Conservation (phyloP, 169 alveolate genomes). For the Babesia ovis region DNA sequence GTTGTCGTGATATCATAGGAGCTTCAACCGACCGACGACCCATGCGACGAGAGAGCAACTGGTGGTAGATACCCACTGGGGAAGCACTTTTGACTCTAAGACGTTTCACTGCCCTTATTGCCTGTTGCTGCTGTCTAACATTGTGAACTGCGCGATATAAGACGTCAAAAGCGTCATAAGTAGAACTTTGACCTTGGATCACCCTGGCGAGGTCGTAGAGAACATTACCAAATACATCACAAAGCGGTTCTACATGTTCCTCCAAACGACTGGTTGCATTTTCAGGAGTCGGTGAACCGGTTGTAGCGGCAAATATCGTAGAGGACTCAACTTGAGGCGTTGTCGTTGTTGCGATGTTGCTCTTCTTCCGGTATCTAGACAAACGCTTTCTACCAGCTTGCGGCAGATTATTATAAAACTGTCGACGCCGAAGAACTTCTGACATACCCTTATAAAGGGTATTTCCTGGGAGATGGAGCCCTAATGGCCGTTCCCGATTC, state of each 20-base stretch:
- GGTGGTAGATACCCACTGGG: constrained; percentile 23
- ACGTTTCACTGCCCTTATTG: constrained; percentile 12
- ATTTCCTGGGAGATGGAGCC: background rate
- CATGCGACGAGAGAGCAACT: constrained; percentile 38
- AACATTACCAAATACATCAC: constrained; percentile 25
- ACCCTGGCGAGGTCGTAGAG: constrained; percentile 53
- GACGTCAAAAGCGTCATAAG: constrained; percentile 48
- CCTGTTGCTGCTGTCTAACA: constrained; percentile 3
- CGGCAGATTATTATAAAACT: background rate
- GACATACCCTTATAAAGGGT: background rate
- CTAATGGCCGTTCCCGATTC: constrained; percentile 11
- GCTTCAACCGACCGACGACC: constrained; percentile 6
- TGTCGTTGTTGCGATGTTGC: background rate
- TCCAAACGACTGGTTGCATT: background rate
- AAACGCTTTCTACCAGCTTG: background rate
- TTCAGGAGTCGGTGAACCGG: background rate
- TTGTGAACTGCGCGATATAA: constrained; percentile 14
- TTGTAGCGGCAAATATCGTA: background rate
- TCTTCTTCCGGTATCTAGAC: background rate
- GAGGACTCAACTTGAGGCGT: background rate
- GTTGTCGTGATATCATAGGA: background rate
- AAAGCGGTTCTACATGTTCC: background rate
- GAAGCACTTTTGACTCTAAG: background rate
- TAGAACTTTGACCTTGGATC: constrained; percentile 28
- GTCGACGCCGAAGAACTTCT: background rate